phyloP scores from a whole-genome alignment of 108 stramenopile species.

The Nannochloropsis gaditana region DNA sequence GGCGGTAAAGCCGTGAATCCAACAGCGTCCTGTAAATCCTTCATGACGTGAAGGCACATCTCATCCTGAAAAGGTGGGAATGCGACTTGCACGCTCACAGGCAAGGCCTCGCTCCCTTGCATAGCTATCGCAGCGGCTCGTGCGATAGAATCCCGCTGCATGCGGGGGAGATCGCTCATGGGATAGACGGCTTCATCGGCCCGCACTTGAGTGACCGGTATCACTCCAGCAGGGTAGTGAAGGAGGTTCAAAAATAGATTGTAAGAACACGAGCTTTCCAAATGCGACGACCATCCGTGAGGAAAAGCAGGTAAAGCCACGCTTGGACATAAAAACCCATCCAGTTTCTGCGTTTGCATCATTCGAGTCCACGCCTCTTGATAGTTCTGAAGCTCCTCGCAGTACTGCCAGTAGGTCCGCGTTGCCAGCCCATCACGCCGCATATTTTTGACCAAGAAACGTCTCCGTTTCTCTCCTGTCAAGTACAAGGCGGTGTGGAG shows the following conservation, averaged over 20 bases:
- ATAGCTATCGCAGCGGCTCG: slow-evolving; percentile 27
- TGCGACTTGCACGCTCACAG: slow-evolving; percentile 52
- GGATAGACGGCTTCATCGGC: slow-evolving; percentile 47
- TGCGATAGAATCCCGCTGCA: slow-evolving; percentile 38
- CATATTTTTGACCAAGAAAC: slow-evolving; percentile 32
- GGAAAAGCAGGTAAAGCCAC: slow-evolving; percentile 49
- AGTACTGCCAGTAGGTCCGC: slow-evolving; percentile 41
- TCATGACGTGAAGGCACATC: slow-evolving; percentile 47
- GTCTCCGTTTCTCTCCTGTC: slow-evolving; percentile 19
- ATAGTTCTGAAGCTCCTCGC: slow-evolving; percentile 26
- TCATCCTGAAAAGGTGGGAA: slow-evolving; percentile 52
- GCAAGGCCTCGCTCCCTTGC: slow-evolving; percentile 47
- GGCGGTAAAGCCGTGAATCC: slow-evolving; percentile 31
- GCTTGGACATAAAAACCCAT: slow-evolving; percentile 49
- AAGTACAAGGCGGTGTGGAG: slow-evolving; percentile 29
- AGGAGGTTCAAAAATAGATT: slow-evolving; percentile 49
- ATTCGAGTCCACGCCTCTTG: slow-evolving; percentile 27
- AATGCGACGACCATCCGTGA: slow-evolving; percentile 36
- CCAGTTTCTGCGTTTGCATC: slow-evolving; percentile 32
- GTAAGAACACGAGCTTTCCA: slow-evolving; percentile 38
- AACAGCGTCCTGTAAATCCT: slow-evolving; percentile 42
- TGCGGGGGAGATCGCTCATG: neutral
- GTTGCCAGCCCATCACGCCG: slow-evolving; percentile 34
- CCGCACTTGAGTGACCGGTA: slow-evolving; percentile 49
- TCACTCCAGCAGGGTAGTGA: slow-evolving; percentile 53